Conservation (phyloP, 2,329 filamentous ascomycete species). For the Microdochium paspali region DNA sequence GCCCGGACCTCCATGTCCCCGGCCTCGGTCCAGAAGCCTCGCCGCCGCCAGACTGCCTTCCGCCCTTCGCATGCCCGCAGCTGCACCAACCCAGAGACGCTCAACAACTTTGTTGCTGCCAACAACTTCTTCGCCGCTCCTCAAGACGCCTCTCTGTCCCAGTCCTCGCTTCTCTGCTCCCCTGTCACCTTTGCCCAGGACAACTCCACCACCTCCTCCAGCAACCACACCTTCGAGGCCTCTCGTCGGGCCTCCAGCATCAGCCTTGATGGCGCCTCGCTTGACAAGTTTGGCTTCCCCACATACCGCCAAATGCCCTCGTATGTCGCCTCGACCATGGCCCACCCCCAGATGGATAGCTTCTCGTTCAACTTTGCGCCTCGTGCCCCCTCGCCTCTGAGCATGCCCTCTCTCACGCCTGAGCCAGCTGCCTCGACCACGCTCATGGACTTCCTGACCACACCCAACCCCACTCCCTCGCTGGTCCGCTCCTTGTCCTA, state of each 20-base stretch:
- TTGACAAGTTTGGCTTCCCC: conserved; percentile 71
- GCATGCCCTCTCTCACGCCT: conserved; percentile 27
- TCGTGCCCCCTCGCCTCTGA: conserved; percentile 30
- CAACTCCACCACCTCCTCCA: conserved; percentile 36
- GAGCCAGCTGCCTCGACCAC: conserved; percentile 52
- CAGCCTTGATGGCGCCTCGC: conserved; percentile 54
- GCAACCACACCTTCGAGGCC: conserved; percentile 29
- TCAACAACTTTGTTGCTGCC: conserved; percentile 26
- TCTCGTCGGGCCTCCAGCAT: conserved; percentile 55
- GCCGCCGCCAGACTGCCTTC: conserved; percentile 19
- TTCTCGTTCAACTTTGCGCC: conserved; percentile 39
- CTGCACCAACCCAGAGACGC: conserved; percentile 51
- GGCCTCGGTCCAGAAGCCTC: conserved; percentile 24
- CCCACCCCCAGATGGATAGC: conserved; percentile 24
- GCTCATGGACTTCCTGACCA: conserved; percentile 68
- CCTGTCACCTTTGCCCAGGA: conserved; percentile 48
- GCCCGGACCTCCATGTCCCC: conserved; percentile 45
- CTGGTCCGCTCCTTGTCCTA: conserved; percentile 73
- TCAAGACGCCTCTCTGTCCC: conserved; percentile 21
- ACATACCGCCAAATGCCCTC: conserved; percentile 69
- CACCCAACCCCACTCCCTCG: conserved; percentile 70
- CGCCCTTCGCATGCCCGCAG: conserved; percentile 44
- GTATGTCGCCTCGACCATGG: conserved; percentile 28
- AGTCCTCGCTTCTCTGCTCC: conserved; percentile 57
- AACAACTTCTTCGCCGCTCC: conserved; percentile 28